Base-by-base conservation (phyloP, 805 yeast genomes). In the Starmera caribaea region DNA sequence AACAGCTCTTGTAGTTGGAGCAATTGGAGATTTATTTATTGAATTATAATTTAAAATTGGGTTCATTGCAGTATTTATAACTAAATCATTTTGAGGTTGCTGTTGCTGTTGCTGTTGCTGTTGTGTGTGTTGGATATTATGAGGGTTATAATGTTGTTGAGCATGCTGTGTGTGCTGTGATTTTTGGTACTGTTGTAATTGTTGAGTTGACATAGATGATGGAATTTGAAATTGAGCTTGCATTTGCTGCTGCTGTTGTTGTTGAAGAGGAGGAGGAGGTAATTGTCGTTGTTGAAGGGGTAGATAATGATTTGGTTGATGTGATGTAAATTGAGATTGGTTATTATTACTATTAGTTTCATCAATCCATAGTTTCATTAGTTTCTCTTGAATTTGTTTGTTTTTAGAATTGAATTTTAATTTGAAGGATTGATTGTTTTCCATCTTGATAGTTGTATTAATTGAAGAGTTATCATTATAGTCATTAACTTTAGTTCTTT, bases 1-100 rank as follows among this genome's bases (percentile, higher is more conserved):
- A 3, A 64, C 71, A 0, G 69, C 69, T 41, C 71, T 55, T 10
- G 71, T 65, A 1, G 66, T 57, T 8, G 69, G 70, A 28, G 57
- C 48, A 15, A 32, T 47, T 30, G 50, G 44, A 1, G 53, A 41
- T 30, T 47, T 48, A 21, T 21, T 21, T 21, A 21, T 21, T 21
- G 24, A 21, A 21, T 21, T 21, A 21, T 21, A 21, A 21, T 21
- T 21, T 7, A 21, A 21, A 21, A 21, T 21, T 7, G 24, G 24
- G 24, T 21, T 21, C 24, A 21, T 21, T 21, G 24, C 4, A 21
- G 24, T 21, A 7, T 21, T 21, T 21, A 21, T 21, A 21, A 21
- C 24, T 21, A 21, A 5, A 21, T 21, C 24, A 7, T 21, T 21
- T 21, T 21, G 24, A 5, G 24, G 32, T 16, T 40, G 45, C 14